Evolutionary conservation across 108 stramenopile genomes (phyloP), one percentile per base, ranked within the genome.

Genomic region (Nannochloropsis granulata): DNA sequence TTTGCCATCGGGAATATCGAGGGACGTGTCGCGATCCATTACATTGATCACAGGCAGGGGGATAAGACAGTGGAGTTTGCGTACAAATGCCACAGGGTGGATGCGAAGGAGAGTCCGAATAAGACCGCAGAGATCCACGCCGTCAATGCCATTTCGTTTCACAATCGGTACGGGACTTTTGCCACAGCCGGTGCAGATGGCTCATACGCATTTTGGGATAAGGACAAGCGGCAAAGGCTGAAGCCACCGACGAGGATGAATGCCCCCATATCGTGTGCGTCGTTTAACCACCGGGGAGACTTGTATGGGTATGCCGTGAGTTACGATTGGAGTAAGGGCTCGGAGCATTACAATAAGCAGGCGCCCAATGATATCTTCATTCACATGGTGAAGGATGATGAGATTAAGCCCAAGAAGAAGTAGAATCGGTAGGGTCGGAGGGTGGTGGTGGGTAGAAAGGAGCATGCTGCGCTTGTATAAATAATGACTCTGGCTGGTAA

Each of bases 21-120:
- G 87, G 91, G 91, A 12, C 90, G 91, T 8, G 90, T 91, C 25
- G 90, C 89, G 12, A 91, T 91, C 78, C 88, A 91, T 85, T 91
- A 91, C 90, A 91, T 91, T 83, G 79, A 85, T 26, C 78, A 90
- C 12, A 43, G 46, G 34, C 80, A 80, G 23, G 82, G 42, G 8
- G 43, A 25, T 24, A 78, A 80, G 34, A 88, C 82, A 25, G 84
- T 44, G 23, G 84, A 85, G 25, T 91, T 91, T 24, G 90, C 90
- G 26, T 91, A 91, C 85, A 91, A 91, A 90, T 91, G 91, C 80
- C 91, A 91, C 88, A 84, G 91, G 19, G 88, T 71, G 21, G 56
- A 71, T 11, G 56, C 56, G 43, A 83, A 24, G 14, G 23, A 43
- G 8, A 83, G 13, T 43, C 71, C 82, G 23, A 25, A 25, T 23